Evolutionary conservation across 2,329 filamentous ascomycete species (phyloP), one percentile per base, ranked within the genome.

Genomic region (Thielaviopsis musarum): DNA sequence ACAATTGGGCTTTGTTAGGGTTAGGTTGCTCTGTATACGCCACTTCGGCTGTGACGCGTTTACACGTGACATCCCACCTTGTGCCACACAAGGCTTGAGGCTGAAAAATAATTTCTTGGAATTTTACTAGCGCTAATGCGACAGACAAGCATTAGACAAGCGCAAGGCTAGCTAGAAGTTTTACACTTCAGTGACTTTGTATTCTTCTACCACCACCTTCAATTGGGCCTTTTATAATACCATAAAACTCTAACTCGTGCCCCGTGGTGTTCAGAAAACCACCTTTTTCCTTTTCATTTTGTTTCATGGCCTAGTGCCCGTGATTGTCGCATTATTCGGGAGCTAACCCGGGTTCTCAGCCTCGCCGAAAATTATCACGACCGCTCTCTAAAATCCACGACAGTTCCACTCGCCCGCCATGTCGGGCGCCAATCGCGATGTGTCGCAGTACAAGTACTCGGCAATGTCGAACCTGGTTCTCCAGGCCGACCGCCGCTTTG

Each of bases 401-500:
- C 52, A n/a, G 19, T 19, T 54, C 26, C 26, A 24, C n/a, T 52
- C 30, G 59, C 59, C 61, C 63, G 56, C 41, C 61, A 91, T 91
- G 88, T 79, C 86, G 72, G 87, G 84, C 71, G 78, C 82, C 72
- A 77, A 84, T 69, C 82, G 81, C 73, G 83, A 93, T 85, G 87
- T 95, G 68, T 91, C 89, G 73, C 91, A 95, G 75, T 96, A 95
- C 81, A 96, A 96, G 75, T 95, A 96, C 82, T 90, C 90, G 83
- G 90, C 88, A 73, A 97, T 98, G 93, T 98, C 93, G 76, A 98
- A 98, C 83, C 86, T 98, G 89, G 93, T 98, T 70, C 88, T 98
- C 82, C 93, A 98, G 87, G 91, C 90, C 76, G 93, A 98, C 77
- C 86, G 91, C 75, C 86, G 93, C 67, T 97, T 98, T 71, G 86